Evolutionary conservation across 257 asterid species (phyloP).

Genomic region (Solanum corneliomulleri): DNA sequence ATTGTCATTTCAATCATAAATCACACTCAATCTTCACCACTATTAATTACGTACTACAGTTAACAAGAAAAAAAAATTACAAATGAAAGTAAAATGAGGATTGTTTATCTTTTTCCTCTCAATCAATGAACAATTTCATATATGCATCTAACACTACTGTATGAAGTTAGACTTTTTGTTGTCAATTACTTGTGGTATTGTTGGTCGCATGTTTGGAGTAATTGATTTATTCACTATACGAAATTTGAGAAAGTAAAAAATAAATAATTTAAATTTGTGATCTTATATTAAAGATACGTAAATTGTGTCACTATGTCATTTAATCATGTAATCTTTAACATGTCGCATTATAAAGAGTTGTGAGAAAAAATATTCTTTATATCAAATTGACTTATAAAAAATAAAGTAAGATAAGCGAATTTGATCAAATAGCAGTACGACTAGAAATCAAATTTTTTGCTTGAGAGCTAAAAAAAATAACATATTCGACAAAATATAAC

Average conservation of each 20-base stretch:
- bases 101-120: background rate
- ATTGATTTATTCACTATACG: accelerated
- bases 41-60: background rate
- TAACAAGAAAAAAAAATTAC: background rate
- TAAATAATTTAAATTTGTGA: no score
- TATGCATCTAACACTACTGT: background rate
- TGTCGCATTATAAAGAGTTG: accelerated
- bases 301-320: accelerated
- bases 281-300: background rate
- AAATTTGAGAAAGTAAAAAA: no score
- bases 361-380: accelerated
- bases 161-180: background rate
- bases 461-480: background rate
- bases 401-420: background rate
- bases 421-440: background rate
- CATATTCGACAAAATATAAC: accelerated
- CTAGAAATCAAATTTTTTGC: background rate
- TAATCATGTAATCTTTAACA: accelerated
- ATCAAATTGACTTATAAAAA: background rate
- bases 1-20: background rate
- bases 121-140: background rate
- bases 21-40: background rate
- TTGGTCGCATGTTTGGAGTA: background rate
- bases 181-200: background rate
- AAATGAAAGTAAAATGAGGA: background rate